These are phyloP conservation scores for Podila minutissima DNA, from an alignment of 192 early-diverging fungal species.

Conservation along the genomic window DNA sequence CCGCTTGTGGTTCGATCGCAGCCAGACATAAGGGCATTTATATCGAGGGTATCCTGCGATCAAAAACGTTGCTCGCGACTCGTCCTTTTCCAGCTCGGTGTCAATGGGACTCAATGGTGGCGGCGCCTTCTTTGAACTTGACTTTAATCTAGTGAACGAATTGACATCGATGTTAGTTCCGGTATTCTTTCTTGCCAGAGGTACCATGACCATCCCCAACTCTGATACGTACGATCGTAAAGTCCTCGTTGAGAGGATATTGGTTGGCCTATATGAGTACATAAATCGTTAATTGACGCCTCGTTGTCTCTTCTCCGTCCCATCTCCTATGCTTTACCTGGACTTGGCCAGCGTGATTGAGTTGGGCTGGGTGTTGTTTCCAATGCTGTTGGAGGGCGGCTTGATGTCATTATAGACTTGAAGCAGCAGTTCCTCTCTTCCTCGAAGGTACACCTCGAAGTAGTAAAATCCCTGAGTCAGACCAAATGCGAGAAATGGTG, in stretches of 20 bases:
- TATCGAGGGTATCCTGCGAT: slow-evolving; percentile 77
- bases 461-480: slow-evolving; percentile 69
- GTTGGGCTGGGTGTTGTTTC: slow-evolving; percentile 31
- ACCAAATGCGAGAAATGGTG: not conserved
- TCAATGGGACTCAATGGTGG: slow-evolving; percentile 51
- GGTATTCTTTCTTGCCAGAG: not conserved
- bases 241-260: slow-evolving; percentile 37
- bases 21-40: slow-evolving; percentile 79
- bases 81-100: slow-evolving; percentile 57
- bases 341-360: slow-evolving; percentile 59
- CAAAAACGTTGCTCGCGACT: slow-evolving; percentile 64
- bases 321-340: slow-evolving; percentile 38
- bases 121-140: slow-evolving; percentile 19
- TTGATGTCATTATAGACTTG: slow-evolving; percentile 64
- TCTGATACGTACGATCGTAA: slow-evolving; percentile 29
- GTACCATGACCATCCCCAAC: not conserved
- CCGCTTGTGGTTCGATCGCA: slow-evolving; percentile 67
- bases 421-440: slow-evolving; percentile 74
- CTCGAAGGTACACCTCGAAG: slow-evolving; percentile 72
- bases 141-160: slow-evolving; percentile 16
- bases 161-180: not conserved
- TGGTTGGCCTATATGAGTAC: slow-evolving; percentile 20
- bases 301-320: not conserved
- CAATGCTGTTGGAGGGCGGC: slow-evolving; percentile 14
- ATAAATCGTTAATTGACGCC: no score